These are phyloP conservation scores for Sclerospora graminicola DNA, from an alignment of 352 stramenopile genomes.

Conservation along the genomic window DNA sequence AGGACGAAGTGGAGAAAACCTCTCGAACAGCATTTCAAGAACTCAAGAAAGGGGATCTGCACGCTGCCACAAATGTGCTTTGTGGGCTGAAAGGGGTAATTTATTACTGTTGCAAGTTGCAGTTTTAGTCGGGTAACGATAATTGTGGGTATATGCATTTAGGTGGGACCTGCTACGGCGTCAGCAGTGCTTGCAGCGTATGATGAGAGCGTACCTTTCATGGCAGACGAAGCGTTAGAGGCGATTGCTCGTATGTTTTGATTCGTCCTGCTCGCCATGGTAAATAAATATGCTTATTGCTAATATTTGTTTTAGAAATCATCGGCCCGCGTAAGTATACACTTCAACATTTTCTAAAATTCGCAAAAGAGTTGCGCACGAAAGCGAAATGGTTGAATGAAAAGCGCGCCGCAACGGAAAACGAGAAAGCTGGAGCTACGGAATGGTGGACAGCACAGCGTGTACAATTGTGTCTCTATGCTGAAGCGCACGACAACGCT, in stretches of 20 bases:
- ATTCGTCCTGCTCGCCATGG: conserved; percentile 3
- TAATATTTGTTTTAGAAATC: conserved; percentile 16
- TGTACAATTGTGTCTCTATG: conserved; percentile 67
- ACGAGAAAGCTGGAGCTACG: conserved; percentile 11
- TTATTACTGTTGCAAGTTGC: conserved; percentile 1
- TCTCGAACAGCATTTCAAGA: conserved; percentile 31
- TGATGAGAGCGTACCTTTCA: conserved; percentile 57
- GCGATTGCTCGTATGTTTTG: conserved; percentile 38
- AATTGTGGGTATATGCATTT: neutral
- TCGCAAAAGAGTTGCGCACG: conserved; percentile 33
- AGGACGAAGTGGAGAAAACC: conserved; percentile 34
- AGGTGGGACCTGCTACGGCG: conserved; percentile 71
- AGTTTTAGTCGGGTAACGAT: neutral
- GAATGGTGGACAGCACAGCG: conserved; percentile 47
- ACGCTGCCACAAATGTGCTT: conserved; percentile 39
- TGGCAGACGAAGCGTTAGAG: conserved; percentile 72
- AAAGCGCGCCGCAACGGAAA: conserved; percentile 16
- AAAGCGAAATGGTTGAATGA: conserved; percentile 53
- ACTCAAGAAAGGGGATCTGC: conserved; percentile 20
- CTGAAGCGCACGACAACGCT: conserved; percentile 16
- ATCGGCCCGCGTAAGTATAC: conserved; percentile 78
- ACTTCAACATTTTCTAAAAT: conserved; percentile 56
- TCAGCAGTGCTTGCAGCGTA: conserved; percentile 67
- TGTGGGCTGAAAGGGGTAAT: conserved; percentile 54
- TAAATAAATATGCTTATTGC: neutral